Base-by-base conservation (phyloP, 768 basidiomycete genomes). In the Inosperma sp. region DNA sequence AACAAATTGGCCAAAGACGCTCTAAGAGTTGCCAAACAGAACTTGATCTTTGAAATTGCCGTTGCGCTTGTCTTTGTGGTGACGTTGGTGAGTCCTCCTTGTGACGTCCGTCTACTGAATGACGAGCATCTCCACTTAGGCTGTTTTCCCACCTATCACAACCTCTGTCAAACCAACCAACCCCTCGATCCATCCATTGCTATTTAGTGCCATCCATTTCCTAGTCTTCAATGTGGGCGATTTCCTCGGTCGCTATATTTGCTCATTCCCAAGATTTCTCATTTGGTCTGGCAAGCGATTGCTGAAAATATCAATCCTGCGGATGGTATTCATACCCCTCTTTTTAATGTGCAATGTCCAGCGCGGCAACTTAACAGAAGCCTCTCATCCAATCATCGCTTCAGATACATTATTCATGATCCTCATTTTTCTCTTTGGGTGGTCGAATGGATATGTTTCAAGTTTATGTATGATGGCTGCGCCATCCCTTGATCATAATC, bases 271-370 rank as follows among this genome's bases (percentile, higher is more conserved):
- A 5, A 62, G 64, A 7, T 65, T 93, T 17, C 65, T 83, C 26
- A 69, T 92, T 46, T 92, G 88, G 82, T 83, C 82, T 3, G 77
- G 80, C 5, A 75, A 71, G 19, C 76, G 76, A 27, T 76, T 94
- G 31, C 63, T 91, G 13, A 60, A 63, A 5, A 67, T 90, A 21
- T 84, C 91, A 13, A 63, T 87, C 34, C 65, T 80, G 3, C 82
- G 93, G 48, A 86, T 84, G 2, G 60, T 92, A 27, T 94, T 95
- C 69, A 80, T 96, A 41, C 91, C 91, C 25, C 60, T 93, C 34
- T 86, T 95, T 67, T 75, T 95, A n/a, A 73, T 86, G 68, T 95
- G 93, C 75, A 96, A 96, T 62, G 68, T 94, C 34, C 80, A 83
- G 56, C 78, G 75, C 36, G 70, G 73, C 25, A 57, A 61, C 33